phyloP scores from a whole-genome alignment of 1,284 basidiomycete genomes.

The Ceratobasidium sp. region DNA sequence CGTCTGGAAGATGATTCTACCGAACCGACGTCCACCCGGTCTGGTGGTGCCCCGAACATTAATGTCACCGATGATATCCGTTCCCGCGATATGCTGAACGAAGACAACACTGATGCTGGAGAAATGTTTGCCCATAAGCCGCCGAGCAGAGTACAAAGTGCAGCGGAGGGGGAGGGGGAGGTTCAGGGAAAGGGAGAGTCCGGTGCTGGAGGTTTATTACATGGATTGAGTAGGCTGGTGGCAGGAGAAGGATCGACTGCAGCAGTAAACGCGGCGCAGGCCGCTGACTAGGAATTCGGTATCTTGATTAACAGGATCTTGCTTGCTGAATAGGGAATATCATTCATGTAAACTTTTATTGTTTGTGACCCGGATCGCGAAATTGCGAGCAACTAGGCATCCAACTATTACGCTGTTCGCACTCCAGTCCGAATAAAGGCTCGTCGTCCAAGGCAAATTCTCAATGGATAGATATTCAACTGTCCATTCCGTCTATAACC shows the following conservation, averaged over 20 bases:
- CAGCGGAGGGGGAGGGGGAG: not conserved
- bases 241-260: slow-evolving; percentile 12
- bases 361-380: too few relatives aligned
- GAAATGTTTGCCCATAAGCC: not conserved
- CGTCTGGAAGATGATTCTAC: slow-evolving; percentile 15
- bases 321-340: not conserved
- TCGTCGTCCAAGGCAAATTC: too few relatives aligned
- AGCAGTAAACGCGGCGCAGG: slow-evolving; percentile 12
- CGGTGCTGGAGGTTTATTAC: slow-evolving; percentile 8
- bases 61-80: not conserved
- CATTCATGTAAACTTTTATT: too few relatives aligned
- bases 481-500: too few relatives aligned
- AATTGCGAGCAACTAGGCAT: too few relatives aligned
- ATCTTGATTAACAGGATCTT: not conserved
- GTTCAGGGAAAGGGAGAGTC: slow-evolving; percentile 22
- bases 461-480: too few relatives aligned
- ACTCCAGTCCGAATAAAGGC: too few relatives aligned
- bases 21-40: slow-evolving; percentile 33
- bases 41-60: not conserved
- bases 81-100: not conserved
- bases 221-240: slow-evolving; percentile 14
- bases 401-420: too few relatives aligned
- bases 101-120: not conserved
- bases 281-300: slow-evolving; percentile 3
- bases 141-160: slow-evolving; percentile 22